Evolutionary conservation across 371 early-diverging fungal genomes (phyloP).

Genomic region (Caulochytrium protostelioides): DNA sequence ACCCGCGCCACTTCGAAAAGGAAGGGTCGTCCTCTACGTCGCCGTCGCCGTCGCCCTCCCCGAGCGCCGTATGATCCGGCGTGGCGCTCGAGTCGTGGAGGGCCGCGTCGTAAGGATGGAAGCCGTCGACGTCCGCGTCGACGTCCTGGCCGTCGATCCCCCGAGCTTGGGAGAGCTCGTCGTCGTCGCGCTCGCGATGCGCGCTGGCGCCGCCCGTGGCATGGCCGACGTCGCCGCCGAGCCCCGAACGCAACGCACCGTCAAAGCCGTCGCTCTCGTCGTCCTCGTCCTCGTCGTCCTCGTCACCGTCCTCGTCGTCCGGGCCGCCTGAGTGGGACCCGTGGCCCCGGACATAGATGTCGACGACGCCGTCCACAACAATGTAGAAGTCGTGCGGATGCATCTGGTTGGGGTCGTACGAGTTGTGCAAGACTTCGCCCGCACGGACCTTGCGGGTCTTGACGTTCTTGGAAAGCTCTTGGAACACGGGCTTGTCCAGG

Average conservation of each 20-base stretch:
- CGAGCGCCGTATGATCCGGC: constrained; percentile 9
- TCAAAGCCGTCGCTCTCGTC: background rate
- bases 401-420: constrained; percentile 34
- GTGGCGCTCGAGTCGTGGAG: constrained; percentile 4
- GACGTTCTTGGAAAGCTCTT: constrained; percentile 68
- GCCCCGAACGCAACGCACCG: constrained; percentile 1
- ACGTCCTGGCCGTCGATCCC: too few species aligned
- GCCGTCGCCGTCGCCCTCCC: constrained; percentile 8
- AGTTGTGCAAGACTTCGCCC: constrained; percentile 60
- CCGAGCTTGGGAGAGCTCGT: background rate
- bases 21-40: constrained; percentile 5
- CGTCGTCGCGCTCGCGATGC: background rate
- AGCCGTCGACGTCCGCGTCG: background rate
- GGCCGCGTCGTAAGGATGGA: constrained; percentile 15
- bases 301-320: too few species aligned
- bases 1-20: constrained; percentile 15
- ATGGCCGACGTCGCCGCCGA: background rate
- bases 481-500: constrained; percentile 84
- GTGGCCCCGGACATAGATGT: constrained; percentile 36
- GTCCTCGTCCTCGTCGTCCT: constrained; percentile 2
- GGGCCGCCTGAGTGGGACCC: background rate
- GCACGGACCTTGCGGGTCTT: constrained; percentile 64
- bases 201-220: background rate
- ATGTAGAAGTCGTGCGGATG: constrained; percentile 58
- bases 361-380: constrained; percentile 82